These are phyloP conservation scores for Candida ipomoeae DNA, from an alignment of 805 yeast genomes.

Conservation along the genomic window DNA sequence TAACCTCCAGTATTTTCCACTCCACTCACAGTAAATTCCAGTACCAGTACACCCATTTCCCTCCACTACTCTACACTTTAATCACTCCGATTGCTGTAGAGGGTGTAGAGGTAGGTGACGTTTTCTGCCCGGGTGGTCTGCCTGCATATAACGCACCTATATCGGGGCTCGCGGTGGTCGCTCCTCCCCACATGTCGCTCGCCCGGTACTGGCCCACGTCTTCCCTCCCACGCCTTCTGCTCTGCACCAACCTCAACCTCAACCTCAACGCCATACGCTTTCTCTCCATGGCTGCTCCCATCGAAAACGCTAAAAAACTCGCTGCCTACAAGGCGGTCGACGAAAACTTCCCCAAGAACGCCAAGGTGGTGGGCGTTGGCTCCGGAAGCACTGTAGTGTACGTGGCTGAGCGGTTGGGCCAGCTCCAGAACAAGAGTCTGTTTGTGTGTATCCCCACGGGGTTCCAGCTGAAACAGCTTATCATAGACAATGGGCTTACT, in stretches of 20 bases:
- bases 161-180: not conserved
- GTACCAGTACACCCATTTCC: too few relatives aligned
- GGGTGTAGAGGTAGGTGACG: not conserved
- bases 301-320: conserved; percentile 80
- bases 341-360: conserved; percentile 65
- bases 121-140: not conserved
- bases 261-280: not conserved
- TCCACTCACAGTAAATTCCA: too few relatives aligned
- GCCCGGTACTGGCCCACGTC: not conserved
- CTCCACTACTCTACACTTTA: too few relatives aligned
- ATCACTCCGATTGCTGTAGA: too few relatives aligned
- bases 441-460: conserved; percentile 93
- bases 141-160: conserved; percentile 1
- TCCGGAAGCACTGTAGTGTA: conserved; percentile 97
- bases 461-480: conserved; percentile 86
- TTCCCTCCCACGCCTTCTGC: not conserved
- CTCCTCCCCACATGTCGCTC: conserved; percentile 1
- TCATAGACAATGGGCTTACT: conserved; percentile 71
- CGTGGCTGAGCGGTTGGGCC: conserved; percentile 91
- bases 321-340: conserved; percentile 95
- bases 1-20: too few relatives aligned
- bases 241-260: not conserved
- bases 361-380: conserved; percentile 86
- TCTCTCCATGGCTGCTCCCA: conserved; percentile 20
- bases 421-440: conserved; percentile 46